Evolutionary conservation across 495 filamentous ascomycete genomes (phyloP), one percentile per base, ranked within the genome.

Genomic region (Talaromyces ruber): DNA sequence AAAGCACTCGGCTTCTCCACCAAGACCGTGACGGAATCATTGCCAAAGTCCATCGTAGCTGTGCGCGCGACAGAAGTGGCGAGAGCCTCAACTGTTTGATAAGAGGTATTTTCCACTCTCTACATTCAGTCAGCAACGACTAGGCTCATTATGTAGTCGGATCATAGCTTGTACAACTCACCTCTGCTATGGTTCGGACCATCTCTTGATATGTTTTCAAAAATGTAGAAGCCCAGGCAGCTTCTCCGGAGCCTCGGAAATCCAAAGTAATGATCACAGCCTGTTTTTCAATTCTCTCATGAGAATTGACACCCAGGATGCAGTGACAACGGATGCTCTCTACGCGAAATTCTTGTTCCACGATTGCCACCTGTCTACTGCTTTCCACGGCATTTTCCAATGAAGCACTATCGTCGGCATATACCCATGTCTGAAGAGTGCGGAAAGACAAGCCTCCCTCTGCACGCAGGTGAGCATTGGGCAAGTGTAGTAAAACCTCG

Each of bases 1-100:
- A 86, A 58, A 12, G 83, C 83, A 64, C 78, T 84, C 2, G 83
- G 82, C 68, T 86, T 85, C 63, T 84, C 76, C n/a, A 82, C 76
- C 59, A 64, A 65, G 1, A 84, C 83, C 0, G 80, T 84, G 21
- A 84, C 78, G 51, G 76, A 70, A 52, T 78, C 71, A 62, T 84
- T 76, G 7, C 74, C 76, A 65, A 79, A 84, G 26, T 79, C 74
- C 52, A 83, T 72, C 16, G 80, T 82, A 55, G 74, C 77, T 64
- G 79, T 81, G 47, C 74, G 77, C 29, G 81, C 81, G 53, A 86
- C 69, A 12, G 76, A 76, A 11, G 81, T 82, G 9, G 82, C 82
- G 59, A 84, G 66, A 1, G 82, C 77, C 66, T 86, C 83, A 2
- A 86, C 79, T 4, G 81, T 84, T 64, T 81, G 76, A 70, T 83